A percentile compares a stretch with the other conserved stretches of the same genome.
These are phyloP conservation scores for Globisporangium paddicum DNA, from an alignment of 352 stramenopile species.

Conservation along the genomic window DNA sequence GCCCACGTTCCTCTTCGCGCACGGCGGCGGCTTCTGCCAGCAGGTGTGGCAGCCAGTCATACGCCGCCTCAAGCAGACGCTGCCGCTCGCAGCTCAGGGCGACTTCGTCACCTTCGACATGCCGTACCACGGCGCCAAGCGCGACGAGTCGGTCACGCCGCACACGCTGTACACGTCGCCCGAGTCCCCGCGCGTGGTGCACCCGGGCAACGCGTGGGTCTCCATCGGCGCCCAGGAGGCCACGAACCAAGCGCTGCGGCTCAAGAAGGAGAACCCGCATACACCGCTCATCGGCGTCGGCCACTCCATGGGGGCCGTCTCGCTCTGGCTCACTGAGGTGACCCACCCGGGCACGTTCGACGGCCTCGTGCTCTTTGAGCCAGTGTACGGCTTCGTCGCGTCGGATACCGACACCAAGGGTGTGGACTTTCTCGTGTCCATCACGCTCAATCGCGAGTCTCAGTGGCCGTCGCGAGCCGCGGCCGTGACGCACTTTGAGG, in stretches of 20 bases:
- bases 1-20: constrained; percentile 39
- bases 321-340: constrained; percentile 36
- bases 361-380: constrained; percentile 43
- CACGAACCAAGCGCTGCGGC: constrained; percentile 6
- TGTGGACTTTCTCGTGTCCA: constrained; percentile 29
- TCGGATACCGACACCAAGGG: not conserved
- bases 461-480: constrained; percentile 14
- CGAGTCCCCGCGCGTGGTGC: constrained; percentile 23
- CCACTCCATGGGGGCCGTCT: constrained; percentile 37
- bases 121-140: constrained; percentile 12
- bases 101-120: constrained; percentile 38
- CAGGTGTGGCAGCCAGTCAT: constrained; percentile 46
- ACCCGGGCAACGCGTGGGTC: constrained; percentile 31
- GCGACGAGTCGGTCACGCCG: constrained; percentile 26
- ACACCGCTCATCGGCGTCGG: constrained; percentile 43
- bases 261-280: not conserved
- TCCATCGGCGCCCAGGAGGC: constrained; percentile 12
- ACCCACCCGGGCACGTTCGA: constrained; percentile 34
- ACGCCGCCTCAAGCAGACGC: constrained; percentile 26
- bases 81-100: constrained; percentile 3
- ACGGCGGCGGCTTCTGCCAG: constrained; percentile 44
- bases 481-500: constrained; percentile 22
- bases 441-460: constrained; percentile 31
- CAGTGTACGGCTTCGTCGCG: constrained; percentile 20
- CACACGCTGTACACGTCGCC: constrained; percentile 5